phyloP scores from a whole-genome alignment of 1,139 yeast species.

The Pneumocystis sp. region DNA sequence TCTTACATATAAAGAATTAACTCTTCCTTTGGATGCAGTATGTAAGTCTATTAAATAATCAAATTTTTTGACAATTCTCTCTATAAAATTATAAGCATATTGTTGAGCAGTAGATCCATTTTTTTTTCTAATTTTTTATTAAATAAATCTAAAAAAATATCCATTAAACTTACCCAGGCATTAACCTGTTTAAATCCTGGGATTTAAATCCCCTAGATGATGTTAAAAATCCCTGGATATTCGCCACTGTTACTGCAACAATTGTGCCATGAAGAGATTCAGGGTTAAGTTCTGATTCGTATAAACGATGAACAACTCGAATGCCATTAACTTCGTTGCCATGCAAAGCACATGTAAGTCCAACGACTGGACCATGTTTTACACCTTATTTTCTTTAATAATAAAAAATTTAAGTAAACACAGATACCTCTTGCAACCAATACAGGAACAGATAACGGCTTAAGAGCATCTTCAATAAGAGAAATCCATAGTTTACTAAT shows the following conservation, averaged over 20 bases:
- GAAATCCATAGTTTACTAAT: constrained; percentile 1
- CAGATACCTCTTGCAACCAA: neutral
- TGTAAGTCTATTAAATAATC: neutral
- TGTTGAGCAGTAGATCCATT: neutral
- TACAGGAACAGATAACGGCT: constrained; percentile 1
- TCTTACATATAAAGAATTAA: neutral
- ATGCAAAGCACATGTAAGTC: constrained; percentile 1
- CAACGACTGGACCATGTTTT: constrained; percentile 1
- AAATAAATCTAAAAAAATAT: neutral
- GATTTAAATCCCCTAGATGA: neutral
- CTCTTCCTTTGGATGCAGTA: neutral
- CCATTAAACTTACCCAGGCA: neutral
- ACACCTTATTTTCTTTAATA: neutral
- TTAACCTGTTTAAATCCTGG: constrained; percentile 1
- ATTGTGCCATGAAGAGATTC: constrained; percentile 1
- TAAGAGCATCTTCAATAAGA: constrained; percentile 3
- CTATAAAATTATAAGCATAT: neutral
- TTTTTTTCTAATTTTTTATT: neutral
- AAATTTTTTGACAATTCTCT: neutral
- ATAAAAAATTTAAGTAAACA: neutral
- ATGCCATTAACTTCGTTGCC: constrained; percentile 2
- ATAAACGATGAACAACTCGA: constrained; percentile 2
- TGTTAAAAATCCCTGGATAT: constrained; percentile 1
- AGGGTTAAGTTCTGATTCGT: neutral
- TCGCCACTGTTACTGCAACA: neutral